Evolutionary conservation across 495 filamentous ascomycete genomes (phyloP).

Genomic region (Hypoxylon fuscum): DNA sequence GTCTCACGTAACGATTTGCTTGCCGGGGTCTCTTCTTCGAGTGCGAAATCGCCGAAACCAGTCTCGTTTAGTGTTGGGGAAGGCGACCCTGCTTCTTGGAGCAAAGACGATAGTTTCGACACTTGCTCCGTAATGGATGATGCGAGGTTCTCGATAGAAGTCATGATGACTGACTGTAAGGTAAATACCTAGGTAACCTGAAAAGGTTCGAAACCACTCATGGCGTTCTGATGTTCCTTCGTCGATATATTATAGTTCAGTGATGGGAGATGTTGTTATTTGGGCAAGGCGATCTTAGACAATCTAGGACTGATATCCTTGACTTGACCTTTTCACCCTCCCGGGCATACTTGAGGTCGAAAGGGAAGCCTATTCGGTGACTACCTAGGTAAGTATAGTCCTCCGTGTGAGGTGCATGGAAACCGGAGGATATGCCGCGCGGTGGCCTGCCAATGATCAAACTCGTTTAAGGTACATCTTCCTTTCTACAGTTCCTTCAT

Average conservation of each 20-base stretch:
- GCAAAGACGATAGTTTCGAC: conserved; percentile 20
- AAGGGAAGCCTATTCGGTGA: neutral
- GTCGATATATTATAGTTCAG: neutral
- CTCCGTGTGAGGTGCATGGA: neutral
- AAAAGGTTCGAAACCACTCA: neutral
- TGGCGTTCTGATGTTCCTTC: neutral
- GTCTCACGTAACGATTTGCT: conserved; percentile 21
- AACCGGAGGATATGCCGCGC: neutral
- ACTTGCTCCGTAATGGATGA: conserved; percentile 21
- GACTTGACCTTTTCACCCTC: conserved; percentile 11
- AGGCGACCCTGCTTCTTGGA: conserved; percentile 18
- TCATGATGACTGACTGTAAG: conserved; percentile 2
- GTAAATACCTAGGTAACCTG: conserved; percentile 46
- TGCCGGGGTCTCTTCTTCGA: conserved; percentile 12
- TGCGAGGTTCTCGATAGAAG: conserved; percentile 18
- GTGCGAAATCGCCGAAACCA: conserved; percentile 21
- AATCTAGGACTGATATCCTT: neutral
- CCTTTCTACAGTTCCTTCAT: neutral
- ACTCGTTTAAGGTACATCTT: neutral
- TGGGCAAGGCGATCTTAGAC: neutral
- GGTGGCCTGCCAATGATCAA: neutral
- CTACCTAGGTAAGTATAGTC: neutral
- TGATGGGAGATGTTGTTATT: neutral
- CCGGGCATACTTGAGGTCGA: neutral
- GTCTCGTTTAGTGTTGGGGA: conserved; percentile 26